Percentiles rank a stretch among this genome's conserved stretches.
Evolutionary conservation across 345 rosid species (phyloP).

Genomic region (Cardamine resedifolia): DNA sequence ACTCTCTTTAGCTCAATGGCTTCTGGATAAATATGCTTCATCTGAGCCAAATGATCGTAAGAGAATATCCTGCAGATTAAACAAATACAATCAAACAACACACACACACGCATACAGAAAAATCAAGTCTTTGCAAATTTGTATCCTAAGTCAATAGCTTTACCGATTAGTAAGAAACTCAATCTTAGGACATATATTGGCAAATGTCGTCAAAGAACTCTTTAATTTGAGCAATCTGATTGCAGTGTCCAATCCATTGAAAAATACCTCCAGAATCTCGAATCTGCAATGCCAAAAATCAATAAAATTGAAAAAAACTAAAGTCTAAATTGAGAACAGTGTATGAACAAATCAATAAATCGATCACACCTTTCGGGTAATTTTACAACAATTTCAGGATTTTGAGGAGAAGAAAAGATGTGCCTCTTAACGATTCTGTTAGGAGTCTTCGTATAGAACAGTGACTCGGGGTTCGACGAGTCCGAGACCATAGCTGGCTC

Average conservation of each 20-base stretch:
- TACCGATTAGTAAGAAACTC: conserved; percentile 79
- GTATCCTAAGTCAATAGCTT: neutral
- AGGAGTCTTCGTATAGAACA: conserved; percentile 49
- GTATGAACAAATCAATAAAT: neutral
- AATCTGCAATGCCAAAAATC: conserved; percentile 40
- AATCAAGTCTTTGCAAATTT: neutral
- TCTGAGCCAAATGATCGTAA: conserved; percentile 62
- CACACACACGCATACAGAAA: neutral
- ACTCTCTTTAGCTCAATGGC: conserved; percentile 65
- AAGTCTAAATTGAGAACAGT: neutral
- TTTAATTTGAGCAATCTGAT: conserved; percentile 58
- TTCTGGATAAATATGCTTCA: conserved; percentile 79
- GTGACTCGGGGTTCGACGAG: conserved; percentile 8
- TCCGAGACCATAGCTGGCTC: conserved; percentile 25
- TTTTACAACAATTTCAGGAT: conserved; percentile 7
- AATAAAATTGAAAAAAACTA: neutral
- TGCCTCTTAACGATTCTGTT: conserved; percentile 48
- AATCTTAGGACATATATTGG: conserved; percentile 59
- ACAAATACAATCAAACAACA: neutral
- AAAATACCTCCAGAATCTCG: conserved; percentile 55
- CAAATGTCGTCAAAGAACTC: conserved; percentile 53
- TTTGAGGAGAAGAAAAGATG: conserved; percentile 42
- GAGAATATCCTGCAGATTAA: conserved; percentile 59
- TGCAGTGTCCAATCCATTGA: conserved; percentile 61
- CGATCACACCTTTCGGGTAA: conserved; percentile 50